Percentiles rank a stretch among this genome's conserved stretches.
phyloP scores from a whole-genome alignment of 768 basidiomycete species.

The Leccinum disarticulatum region DNA sequence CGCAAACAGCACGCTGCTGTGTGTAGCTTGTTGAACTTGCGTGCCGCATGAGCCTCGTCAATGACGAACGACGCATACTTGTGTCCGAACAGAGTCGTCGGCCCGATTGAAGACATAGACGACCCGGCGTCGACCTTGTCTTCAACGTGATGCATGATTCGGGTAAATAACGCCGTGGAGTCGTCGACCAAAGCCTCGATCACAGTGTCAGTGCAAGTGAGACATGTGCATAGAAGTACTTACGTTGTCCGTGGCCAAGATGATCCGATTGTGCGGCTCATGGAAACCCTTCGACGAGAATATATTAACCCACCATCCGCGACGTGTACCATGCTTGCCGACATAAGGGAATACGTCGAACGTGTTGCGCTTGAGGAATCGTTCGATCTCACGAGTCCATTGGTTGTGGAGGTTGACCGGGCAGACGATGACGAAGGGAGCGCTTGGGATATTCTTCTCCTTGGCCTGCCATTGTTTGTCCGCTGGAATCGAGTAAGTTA shows the following conservation, averaged over 20 bases:
- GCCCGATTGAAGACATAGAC: background rate
- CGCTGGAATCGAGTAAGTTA: background rate
- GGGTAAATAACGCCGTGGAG: background rate
- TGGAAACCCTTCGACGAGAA: background rate
- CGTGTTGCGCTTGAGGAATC: background rate
- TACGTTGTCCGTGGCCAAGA: background rate
- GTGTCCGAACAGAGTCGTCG: background rate
- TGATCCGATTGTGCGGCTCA: background rate
- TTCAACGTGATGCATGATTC: background rate
- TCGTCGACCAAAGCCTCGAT: background rate
- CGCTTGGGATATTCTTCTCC: background rate
- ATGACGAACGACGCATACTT: background rate
- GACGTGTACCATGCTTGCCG: background rate
- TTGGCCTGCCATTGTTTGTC: background rate
- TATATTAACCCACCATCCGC: background rate
- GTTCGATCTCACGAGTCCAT: background rate
- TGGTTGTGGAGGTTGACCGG: conserved; percentile 2
- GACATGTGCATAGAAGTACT: background rate
- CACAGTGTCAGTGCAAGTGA: background rate
- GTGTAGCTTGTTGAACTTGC: background rate
- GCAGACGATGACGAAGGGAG: background rate
- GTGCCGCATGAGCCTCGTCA: background rate
- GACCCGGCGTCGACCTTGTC: background rate
- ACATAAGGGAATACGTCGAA: background rate
- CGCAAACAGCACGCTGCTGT: background rate